phyloP scores from a whole-genome alignment of 306 rosid genomes.

The Boehmeria nivea region DNA sequence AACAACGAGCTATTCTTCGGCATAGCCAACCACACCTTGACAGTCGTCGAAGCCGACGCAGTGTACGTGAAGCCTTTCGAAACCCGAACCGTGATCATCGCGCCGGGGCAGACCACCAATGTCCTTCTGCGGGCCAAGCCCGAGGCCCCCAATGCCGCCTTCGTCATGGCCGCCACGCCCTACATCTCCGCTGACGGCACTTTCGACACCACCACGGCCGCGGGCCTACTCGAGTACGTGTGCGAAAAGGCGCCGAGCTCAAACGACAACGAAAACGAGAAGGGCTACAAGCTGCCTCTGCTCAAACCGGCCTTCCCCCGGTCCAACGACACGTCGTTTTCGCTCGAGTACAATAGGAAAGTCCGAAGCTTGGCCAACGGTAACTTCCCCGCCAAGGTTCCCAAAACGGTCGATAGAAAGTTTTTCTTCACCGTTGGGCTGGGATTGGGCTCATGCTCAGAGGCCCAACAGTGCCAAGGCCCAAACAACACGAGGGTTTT shows the following conservation, averaged over 20 bases:
- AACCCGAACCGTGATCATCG: too few species aligned
- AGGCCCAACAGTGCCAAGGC: conserved; percentile 47
- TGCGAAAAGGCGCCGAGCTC: conserved; percentile 16
- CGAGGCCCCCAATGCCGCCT: conserved; percentile 45
- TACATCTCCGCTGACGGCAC: conserved; percentile 47
- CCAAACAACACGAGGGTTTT: conserved; percentile 42
- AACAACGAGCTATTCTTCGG: too few species aligned
- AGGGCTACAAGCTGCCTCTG: conserved; percentile 26
- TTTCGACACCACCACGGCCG: conserved; percentile 62
- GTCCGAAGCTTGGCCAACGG: conserved; percentile 42
- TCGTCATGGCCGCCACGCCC: conserved; percentile 53
- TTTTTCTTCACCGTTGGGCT: conserved; percentile 62
- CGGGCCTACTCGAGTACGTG: conserved; percentile 54
- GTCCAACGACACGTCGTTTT: conserved; percentile 56
- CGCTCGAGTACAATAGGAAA: conserved; percentile 33
- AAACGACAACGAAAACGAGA: neutral
- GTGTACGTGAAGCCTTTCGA: too few species aligned
- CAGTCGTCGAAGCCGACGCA: too few species aligned
- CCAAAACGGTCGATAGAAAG: conserved; percentile 37
- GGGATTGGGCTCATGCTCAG: conserved; percentile 43
- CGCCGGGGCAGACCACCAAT: too few species aligned
- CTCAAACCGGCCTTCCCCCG: conserved; percentile 38
- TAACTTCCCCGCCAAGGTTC: conserved; percentile 51
- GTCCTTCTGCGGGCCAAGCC: too few species aligned
- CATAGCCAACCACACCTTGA: too few species aligned